Evolutionary conservation across 2,329 filamentous ascomycete genomes (phyloP), one percentile per base, ranked within the genome.

Genomic region (Fusarium papillatum): DNA sequence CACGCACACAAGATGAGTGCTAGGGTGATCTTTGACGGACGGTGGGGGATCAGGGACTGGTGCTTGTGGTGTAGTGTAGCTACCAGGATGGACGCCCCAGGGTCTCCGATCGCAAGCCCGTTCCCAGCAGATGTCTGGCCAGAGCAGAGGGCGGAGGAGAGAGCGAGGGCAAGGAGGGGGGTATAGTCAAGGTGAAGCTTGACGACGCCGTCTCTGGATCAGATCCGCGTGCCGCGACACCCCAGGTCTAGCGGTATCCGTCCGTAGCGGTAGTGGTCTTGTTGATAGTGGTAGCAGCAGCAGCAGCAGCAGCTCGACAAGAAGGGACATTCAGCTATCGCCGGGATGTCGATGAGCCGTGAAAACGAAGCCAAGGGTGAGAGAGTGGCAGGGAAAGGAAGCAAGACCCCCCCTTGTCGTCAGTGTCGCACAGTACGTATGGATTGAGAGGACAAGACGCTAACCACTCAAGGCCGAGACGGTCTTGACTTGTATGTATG

Each of bases 1-100:
- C 78, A 73, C 66, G 65, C 69, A 71, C 72, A 76, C 69, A 76
- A 76, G 68, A 75, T 66, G 61, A 66, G 53, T 60, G 53, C 64
- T 38, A 60, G 65, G 64, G 67, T 64, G 65, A 68, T 64, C 59
- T 43, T 64, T 57, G 53, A 57, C 53, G 53, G 73, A 70, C 65
- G 69, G 78, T 77, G 79, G 75, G 76, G 78, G 77, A 80, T 79
- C 74, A 76, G 69, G 70, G 75, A 70, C 74, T 68, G 73, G 71
- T 76, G 72, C 65, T 66, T 70, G 60, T 74, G 60, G 63, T 66
- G 48, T 65, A 65, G 62, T 66, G 48, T 55, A 65, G 62, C 29
- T 50, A 53, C 46, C 36, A 70, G 57, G 64, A 74, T 72, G 69
- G 55, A 62, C 65, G 66, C 62, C 41, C 73, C 63, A 75, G 75